These are phyloP conservation scores for Verticillium tricorpus DNA, from an alignment of 2,329 filamentous ascomycete species.

Conservation along the genomic window DNA sequence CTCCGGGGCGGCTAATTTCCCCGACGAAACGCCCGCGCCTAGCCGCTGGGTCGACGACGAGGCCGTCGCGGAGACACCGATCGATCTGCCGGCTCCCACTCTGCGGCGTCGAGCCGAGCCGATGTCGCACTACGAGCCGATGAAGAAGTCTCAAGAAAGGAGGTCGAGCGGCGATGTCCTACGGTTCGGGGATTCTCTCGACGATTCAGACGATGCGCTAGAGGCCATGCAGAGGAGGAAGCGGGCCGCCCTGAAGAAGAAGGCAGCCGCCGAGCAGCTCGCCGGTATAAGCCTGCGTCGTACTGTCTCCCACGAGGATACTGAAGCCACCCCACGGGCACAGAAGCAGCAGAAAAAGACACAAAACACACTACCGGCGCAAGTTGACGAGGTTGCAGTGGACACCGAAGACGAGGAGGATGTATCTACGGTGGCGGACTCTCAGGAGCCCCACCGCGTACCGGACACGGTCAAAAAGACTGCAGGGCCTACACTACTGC, in stretches of 20 bases:
- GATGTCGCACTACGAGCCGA: slow-evolving; percentile 37
- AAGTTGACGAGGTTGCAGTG: background rate
- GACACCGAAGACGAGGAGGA: slow-evolving; percentile 7
- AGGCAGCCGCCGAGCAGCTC: slow-evolving; percentile 34
- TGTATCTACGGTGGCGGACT: slow-evolving; percentile 13
- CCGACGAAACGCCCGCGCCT: background rate
- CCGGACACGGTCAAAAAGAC: background rate
- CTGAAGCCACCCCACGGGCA: slow-evolving; percentile 1
- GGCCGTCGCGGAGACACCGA: background rate
- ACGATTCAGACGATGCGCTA: slow-evolving; percentile 30
- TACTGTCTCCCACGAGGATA: background rate
- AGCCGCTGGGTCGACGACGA: background rate
- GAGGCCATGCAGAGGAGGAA: slow-evolving; percentile 28
- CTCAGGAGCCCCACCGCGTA: slow-evolving; percentile 6
- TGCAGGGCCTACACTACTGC: background rate
- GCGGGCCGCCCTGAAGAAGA: slow-evolving; percentile 31
- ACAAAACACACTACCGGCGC: background rate
- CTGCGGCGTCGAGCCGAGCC: slow-evolving; percentile 19
- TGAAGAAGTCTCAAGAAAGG: slow-evolving; percentile 41
- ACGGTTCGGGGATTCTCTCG: slow-evolving; percentile 20
- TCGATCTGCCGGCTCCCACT: background rate
- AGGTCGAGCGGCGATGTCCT: slow-evolving; percentile 19
- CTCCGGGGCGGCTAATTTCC: background rate
- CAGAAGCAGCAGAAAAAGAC: background rate
- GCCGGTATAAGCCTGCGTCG: slow-evolving; percentile 31